Base-by-base conservation (phyloP, 2,329 filamentous ascomycete genomes). In the Metarhizium album region DNA sequence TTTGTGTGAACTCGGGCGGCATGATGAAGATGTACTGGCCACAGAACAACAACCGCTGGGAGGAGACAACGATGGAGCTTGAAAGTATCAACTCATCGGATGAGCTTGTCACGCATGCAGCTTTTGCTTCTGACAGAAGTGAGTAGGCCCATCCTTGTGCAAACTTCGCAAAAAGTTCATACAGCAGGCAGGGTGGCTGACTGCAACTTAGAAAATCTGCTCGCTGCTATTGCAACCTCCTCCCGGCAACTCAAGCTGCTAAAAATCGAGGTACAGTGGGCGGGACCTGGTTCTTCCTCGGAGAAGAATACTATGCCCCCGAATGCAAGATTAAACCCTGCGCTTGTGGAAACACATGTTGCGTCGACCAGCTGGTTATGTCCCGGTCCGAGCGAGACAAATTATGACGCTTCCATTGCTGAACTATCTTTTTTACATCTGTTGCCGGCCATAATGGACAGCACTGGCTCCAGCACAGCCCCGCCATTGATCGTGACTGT, bases 91-190 rank as follows among this genome's bases (percentile, higher is more conserved):
- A 81, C 27, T 82, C 82, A 33, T 82, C 84, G 0, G 82, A 89
- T 55, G 84, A 89, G 56, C 66, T 87, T n/a, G 76, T 91, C 47
- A 89, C 87, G 0, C 89, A 94, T 68, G 87, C 87, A 11, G 79
- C 87, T 38, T 73, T 90, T 54, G 79, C 84, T 52, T 80, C 86
- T 3, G 87, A 90, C 50, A 87, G 83, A 66, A 82, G 86, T 87
- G 67, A 61, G 72, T 24, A 3, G 11, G 11, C 27, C 40, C 16
- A 16, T 42, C 27, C 3, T 33, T 7, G 24, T 6, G 3, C 18
- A 31, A 23, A 22, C 16, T 4, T 2, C 33, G 3, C 45, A 6
- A 8, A 18, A 45, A 45, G 3, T 24, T 9, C 45, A 11, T 24
- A 18, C 3, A 24, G 11, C 22, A 43, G 20, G n/a, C n/a, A n/a